A percentile compares a stretch with the other conserved stretches of the same genome.
Conservation (phyloP, 768 basidiomycete species). For the Macrolepiota albuminosa region DNA sequence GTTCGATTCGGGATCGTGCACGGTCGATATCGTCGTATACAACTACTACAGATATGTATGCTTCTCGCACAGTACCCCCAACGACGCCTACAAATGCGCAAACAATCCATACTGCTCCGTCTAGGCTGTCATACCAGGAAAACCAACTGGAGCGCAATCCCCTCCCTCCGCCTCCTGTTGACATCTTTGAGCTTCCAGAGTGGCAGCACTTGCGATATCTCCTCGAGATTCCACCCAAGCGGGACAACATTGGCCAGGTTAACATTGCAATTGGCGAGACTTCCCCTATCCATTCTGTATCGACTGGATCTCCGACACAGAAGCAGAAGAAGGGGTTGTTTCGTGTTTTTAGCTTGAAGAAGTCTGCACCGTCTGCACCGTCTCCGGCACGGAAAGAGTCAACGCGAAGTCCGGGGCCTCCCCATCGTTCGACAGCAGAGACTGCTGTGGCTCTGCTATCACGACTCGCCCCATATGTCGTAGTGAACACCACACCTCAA, state of each 20-base stretch:
- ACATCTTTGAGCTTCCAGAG: constrained; percentile 55
- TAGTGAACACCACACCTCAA: background rate
- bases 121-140: background rate
- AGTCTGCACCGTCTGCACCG: background rate
- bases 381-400: background rate
- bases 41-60: background rate
- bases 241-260: background rate
- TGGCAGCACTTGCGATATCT: constrained; percentile 4
- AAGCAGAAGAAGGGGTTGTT: constrained; percentile 3
- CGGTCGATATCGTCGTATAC: background rate
- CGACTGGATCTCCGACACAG: background rate
- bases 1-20: background rate
- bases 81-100: background rate
- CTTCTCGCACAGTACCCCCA: background rate
- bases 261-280: background rate
- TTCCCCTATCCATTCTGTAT: background rate
- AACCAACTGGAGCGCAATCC: constrained; percentile 1
- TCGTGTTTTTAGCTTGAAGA: background rate
- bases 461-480: background rate
- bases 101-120: background rate
- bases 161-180: constrained; percentile 1
- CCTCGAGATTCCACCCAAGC: background rate
- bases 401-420: background rate
- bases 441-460: background rate
- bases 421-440: background rate